These are phyloP conservation scores for Diddensiella santjacobensis DNA, from an alignment of 805 yeast species.

Conservation along the genomic window DNA sequence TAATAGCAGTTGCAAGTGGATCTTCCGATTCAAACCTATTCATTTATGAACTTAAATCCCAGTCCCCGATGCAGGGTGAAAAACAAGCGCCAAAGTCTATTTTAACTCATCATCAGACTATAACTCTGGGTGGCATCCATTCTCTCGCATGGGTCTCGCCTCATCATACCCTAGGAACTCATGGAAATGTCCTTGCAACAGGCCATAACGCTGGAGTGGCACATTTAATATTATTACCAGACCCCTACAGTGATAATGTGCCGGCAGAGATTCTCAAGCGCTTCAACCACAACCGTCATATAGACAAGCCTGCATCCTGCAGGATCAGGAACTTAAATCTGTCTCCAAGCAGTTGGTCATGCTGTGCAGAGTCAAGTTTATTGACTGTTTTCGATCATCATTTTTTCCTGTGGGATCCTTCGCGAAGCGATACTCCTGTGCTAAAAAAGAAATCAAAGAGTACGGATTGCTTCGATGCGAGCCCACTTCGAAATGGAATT, in stretches of 20 bases:
- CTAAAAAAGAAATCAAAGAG: conserved; percentile 52
- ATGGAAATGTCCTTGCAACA: conserved; percentile 50
- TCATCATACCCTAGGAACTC: conserved; percentile 29
- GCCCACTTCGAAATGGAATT: conserved; percentile 46
- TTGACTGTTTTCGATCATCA: conserved; percentile 64
- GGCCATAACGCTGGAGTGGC: conserved; percentile 77
- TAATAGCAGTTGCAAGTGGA: conserved; percentile 56
- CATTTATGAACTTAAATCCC: conserved; percentile 44
- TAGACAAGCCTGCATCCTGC: conserved; percentile 30
- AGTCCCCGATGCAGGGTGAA: background rate
- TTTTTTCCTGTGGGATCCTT: conserved; percentile 71
- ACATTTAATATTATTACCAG: conserved; percentile 68
- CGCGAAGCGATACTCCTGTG: conserved; percentile 57
- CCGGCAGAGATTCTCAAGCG: conserved; percentile 72
- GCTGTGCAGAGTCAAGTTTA: conserved; percentile 44
- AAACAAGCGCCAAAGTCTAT: conserved; percentile 17
- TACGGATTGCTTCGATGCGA: conserved; percentile 47
- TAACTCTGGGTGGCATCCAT: conserved; percentile 50
- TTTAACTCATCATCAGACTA: conserved; percentile 56
- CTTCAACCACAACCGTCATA: conserved; percentile 72
- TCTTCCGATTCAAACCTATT: conserved; percentile 44
- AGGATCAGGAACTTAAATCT: conserved; percentile 38
- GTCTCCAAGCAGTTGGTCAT: conserved; percentile 42
- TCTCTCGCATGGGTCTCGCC: conserved; percentile 42
- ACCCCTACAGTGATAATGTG: conserved; percentile 41